A percentile compares a stretch with the other conserved stretches of the same genome.
Conservation (phyloP, 2,329 filamentous ascomycete genomes). For the Aspergillus spinulosporus region DNA sequence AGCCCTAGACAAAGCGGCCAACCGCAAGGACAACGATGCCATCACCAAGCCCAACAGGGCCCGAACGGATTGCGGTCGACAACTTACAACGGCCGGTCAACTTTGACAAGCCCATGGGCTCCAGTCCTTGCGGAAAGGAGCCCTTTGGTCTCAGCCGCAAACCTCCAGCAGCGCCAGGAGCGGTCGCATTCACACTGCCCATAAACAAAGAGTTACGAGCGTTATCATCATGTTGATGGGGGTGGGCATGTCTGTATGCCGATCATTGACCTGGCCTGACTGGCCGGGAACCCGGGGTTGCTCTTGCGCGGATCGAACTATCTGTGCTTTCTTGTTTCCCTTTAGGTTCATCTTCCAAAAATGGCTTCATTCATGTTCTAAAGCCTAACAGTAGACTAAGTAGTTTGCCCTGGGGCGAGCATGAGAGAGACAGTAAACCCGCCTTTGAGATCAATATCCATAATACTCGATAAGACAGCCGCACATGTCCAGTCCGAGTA, state of each 20-base stretch:
- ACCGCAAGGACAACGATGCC: not conserved
- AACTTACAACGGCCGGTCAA: slow-evolving; percentile 28
- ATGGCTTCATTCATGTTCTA: too few species aligned
- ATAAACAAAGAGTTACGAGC: slow-evolving; percentile 30
- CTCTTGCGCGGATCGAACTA: too few species aligned
- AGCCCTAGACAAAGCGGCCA: too few species aligned
- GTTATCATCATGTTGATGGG: slow-evolving; percentile 43
- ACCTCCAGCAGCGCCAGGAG: slow-evolving; percentile 27
- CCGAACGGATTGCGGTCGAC: slow-evolving; percentile 20
- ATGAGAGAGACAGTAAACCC: too few species aligned
- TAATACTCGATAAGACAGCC: too few species aligned
- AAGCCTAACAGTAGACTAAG: too few species aligned
- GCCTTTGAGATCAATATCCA: too few species aligned
- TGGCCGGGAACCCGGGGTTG: slow-evolving; percentile 26
- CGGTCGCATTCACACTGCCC: slow-evolving; percentile 27
- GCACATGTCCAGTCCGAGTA: too few species aligned
- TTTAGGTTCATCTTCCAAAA: too few species aligned
- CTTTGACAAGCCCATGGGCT: slow-evolving; percentile 31
- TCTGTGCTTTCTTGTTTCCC: too few species aligned
- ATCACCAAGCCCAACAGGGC: not conserved
- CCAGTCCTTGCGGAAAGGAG: slow-evolving; percentile 21
- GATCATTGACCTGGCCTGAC: slow-evolving; percentile 44
- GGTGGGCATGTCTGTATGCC: slow-evolving; percentile 45
- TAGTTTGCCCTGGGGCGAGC: too few species aligned
- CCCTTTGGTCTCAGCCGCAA: slow-evolving; percentile 11